phyloP scores from a whole-genome alignment of 169 alveolate genomes.

The Eimeria falciformis region DNA sequence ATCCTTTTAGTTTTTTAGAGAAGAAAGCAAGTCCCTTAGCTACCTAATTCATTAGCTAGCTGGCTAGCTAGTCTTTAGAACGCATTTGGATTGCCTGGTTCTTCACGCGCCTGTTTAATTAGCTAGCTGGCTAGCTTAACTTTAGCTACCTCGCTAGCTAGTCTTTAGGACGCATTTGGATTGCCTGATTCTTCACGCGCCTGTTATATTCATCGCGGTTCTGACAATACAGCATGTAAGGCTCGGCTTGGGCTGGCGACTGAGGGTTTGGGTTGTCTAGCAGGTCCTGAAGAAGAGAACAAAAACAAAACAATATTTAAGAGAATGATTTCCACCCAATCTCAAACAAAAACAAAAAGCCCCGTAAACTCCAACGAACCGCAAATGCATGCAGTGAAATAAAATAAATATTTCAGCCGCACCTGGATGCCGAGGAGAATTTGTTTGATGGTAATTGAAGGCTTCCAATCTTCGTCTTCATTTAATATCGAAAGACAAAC shows the following conservation, averaged over 20 bases:
- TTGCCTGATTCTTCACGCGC: slow-evolving; percentile 78
- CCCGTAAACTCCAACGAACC: not conserved
- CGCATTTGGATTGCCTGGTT: slow-evolving; percentile 80
- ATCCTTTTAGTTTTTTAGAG: too few species aligned
- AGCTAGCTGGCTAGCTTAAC: too few species aligned
- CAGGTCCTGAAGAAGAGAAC: slow-evolving; percentile 92
- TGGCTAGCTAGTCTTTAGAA: slow-evolving; percentile 71
- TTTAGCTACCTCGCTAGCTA: too few species aligned
- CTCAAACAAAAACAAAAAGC: not conserved
- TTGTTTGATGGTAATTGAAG: slow-evolving; percentile 98
- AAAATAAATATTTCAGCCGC: too few species aligned
- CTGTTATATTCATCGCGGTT: slow-evolving; percentile 93
- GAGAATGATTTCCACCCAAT: not conserved
- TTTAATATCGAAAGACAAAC: slow-evolving; percentile 98
- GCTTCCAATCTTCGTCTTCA: slow-evolving; percentile 99
- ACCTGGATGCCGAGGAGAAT: slow-evolving; percentile 98
- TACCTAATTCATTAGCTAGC: too few species aligned
- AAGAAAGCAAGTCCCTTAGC: too few species aligned
- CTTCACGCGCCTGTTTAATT: too few species aligned
- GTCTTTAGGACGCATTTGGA: slow-evolving; percentile 78
- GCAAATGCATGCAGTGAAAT: too few species aligned
- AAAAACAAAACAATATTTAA: not conserved
- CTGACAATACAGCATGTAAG: slow-evolving; percentile 93
- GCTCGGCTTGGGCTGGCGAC: slow-evolving; percentile 98
- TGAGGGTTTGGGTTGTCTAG: slow-evolving; percentile 97